Conservation (phyloP, 768 basidiomycete genomes). For the Floccularia luteovirens region DNA sequence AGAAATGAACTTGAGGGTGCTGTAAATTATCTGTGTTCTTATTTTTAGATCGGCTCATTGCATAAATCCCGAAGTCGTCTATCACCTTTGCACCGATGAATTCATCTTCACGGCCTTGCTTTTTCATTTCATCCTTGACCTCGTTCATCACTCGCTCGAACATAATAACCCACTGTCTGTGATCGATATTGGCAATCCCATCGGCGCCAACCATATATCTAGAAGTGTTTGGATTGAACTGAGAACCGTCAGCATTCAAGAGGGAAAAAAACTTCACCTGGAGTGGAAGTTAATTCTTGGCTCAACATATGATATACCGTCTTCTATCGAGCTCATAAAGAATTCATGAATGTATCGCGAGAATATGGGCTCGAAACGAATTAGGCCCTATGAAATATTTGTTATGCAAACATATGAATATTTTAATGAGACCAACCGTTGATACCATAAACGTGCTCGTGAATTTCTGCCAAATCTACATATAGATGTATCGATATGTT, state of each 20-base stretch:
- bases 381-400: constrained; percentile 27
- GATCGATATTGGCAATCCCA: constrained; percentile 49
- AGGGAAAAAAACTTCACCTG: constrained; percentile 31
- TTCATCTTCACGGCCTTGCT: constrained; percentile 46
- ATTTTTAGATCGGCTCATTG: neutral
- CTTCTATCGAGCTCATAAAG: constrained; percentile 52
- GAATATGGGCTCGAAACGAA: constrained; percentile 51
- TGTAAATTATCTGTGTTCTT: constrained; percentile 56
- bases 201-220: constrained; percentile 53
- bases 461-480: constrained; percentile 76
- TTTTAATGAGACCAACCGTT: constrained; percentile 24
- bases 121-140: constrained; percentile 42
- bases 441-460: constrained; percentile 41
- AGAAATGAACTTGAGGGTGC: constrained; percentile 48
- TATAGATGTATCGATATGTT: neutral
- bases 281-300: constrained; percentile 55
- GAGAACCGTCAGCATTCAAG: neutral
- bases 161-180: constrained; percentile 48
- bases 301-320: constrained; percentile 70
- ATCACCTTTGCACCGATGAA: constrained; percentile 62
- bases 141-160: constrained; percentile 46
- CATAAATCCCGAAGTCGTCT: too few species aligned
- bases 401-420: neutral
- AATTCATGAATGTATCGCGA: constrained; percentile 55
- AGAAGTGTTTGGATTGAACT: neutral